phyloP scores from a whole-genome alignment of 169 alveolate species.

The Babesia caballi region DNA sequence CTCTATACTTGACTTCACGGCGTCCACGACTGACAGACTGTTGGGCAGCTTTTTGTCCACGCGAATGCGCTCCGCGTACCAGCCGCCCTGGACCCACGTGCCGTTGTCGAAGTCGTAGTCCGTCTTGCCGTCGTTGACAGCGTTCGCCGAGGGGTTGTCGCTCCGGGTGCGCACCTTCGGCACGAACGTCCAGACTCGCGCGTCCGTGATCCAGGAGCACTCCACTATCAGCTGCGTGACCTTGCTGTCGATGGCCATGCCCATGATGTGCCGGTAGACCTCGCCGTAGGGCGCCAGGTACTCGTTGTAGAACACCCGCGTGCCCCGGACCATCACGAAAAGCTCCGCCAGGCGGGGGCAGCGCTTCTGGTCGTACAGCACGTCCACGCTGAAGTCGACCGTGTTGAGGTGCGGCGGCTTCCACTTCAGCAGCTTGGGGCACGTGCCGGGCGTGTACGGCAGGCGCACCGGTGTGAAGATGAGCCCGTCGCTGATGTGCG shows the following conservation, averaged over 20 bases:
- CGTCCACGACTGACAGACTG: slow-evolving; percentile 72
- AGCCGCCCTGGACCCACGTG: slow-evolving; percentile 83
- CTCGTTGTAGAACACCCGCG: slow-evolving; percentile 73
- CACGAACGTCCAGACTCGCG: slow-evolving; percentile 71
- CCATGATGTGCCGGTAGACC: slow-evolving; percentile 75
- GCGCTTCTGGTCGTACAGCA: slow-evolving; percentile 65
- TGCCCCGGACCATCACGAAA: slow-evolving; percentile 68
- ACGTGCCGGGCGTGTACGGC: slow-evolving; percentile 94
- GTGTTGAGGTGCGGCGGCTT: slow-evolving; percentile 93
- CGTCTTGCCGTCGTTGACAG: slow-evolving; percentile 42
- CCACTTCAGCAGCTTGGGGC: slow-evolving; percentile 90
- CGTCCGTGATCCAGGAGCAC: slow-evolving; percentile 69
- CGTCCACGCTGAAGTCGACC: slow-evolving; percentile 83
- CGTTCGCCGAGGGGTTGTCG: background rate
- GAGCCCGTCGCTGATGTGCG: slow-evolving; percentile 93
- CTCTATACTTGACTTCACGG: slow-evolving; percentile 79
- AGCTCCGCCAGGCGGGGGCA: slow-evolving; percentile 67
- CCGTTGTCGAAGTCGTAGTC: slow-evolving; percentile 77
- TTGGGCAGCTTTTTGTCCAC: slow-evolving; percentile 82
- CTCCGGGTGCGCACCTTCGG: slow-evolving; percentile 44
- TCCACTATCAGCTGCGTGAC: slow-evolving; percentile 68
- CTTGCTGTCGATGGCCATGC: slow-evolving; percentile 67
- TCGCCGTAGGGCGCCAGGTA: slow-evolving; percentile 84
- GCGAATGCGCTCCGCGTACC: slow-evolving; percentile 88
- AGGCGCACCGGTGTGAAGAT: slow-evolving; percentile 89